Evolutionary conservation across 257 asterid genomes (phyloP).

Genomic region (Solanum dulcamara): DNA sequence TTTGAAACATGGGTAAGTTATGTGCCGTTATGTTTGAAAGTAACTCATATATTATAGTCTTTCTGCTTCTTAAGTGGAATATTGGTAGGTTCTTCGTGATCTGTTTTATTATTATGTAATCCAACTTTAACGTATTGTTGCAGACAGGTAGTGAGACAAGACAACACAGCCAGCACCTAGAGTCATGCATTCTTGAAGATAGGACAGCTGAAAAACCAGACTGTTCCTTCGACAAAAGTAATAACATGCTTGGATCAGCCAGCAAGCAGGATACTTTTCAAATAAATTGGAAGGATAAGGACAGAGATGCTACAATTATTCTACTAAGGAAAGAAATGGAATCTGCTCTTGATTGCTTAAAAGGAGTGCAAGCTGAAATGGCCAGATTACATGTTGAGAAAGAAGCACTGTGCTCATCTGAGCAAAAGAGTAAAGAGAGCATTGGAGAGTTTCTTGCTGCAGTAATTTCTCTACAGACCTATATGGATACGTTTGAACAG

Average conservation of each 20-base stretch:
- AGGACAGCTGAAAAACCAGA: conserved; percentile 5
- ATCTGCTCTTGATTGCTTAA: conserved; percentile 54
- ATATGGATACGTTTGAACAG: conserved; percentile 43
- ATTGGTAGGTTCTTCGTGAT: neutral
- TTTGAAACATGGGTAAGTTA: conserved; percentile 42
- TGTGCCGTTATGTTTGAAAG: conserved; percentile 1
- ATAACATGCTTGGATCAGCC: neutral
- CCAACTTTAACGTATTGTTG: conserved; percentile 22
- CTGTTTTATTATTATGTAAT: neutral
- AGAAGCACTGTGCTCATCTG: conserved; percentile 41
- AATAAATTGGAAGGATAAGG: conserved; percentile 18
- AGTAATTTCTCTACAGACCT: conserved; percentile 36
- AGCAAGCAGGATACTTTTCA: conserved; percentile 7
- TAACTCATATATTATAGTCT: neutral
- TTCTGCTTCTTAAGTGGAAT: neutral
- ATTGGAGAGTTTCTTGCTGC: conserved; percentile 35
- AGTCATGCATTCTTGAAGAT: conserved; percentile 2
- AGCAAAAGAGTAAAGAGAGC: conserved; percentile 34
- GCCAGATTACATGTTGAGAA: conserved; percentile 42
- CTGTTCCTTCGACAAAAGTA: neutral
- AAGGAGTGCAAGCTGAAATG: conserved; percentile 67
- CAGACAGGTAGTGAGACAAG: conserved; percentile 52
- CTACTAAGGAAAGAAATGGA: conserved; percentile 66
- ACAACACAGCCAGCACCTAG: conserved; percentile 18
- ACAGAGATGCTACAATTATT: conserved; percentile 40